These are phyloP conservation scores for Amyloporia xantha DNA, from an alignment of 768 basidiomycete species.

Conservation along the genomic window DNA sequence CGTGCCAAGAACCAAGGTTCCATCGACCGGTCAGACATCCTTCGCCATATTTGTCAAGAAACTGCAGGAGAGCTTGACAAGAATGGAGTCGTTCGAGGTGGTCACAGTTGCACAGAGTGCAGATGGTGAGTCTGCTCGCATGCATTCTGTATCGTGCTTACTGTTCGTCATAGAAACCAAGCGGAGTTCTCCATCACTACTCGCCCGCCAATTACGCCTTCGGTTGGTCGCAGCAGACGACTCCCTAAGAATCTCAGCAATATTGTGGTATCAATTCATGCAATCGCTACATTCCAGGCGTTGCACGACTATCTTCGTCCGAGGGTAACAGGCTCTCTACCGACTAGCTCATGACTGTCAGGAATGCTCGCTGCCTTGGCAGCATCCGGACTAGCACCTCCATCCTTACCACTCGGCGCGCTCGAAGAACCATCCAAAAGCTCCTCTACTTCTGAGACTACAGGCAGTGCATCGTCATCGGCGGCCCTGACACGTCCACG, in stretches of 20 bases:
- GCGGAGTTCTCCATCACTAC: constrained; percentile 81
- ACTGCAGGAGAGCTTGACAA: constrained; percentile 88
- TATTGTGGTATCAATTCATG: constrained; percentile 95
- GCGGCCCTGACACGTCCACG: constrained; percentile 52
- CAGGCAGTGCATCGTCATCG: constrained; percentile 30
- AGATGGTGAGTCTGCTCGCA: constrained; percentile 52
- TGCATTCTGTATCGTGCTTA: background rate
- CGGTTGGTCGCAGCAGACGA: constrained; percentile 84
- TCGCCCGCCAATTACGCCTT: constrained; percentile 89
- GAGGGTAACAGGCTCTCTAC: constrained; percentile 68
- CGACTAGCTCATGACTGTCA: constrained; percentile 59
- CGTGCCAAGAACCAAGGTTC: constrained; percentile 39
- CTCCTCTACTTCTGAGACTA: constrained; percentile 21
- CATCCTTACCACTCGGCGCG: constrained; percentile 28
- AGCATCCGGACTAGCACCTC: constrained; percentile 61
- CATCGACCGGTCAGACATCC: constrained; percentile 44
- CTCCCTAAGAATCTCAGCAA: constrained; percentile 77
- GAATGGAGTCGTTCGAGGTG: constrained; percentile 95
- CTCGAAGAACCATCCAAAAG: no score
- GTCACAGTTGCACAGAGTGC: constrained; percentile 77
- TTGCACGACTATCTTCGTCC: constrained; percentile 95
- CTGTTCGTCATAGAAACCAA: constrained; percentile 61
- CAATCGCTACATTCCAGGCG: constrained; percentile 96
- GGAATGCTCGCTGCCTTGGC: constrained; percentile 90
- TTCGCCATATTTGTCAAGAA: constrained; percentile 87